phyloP scores from a whole-genome alignment of 257 asterid species.

The Solanum appendiculatum region DNA sequence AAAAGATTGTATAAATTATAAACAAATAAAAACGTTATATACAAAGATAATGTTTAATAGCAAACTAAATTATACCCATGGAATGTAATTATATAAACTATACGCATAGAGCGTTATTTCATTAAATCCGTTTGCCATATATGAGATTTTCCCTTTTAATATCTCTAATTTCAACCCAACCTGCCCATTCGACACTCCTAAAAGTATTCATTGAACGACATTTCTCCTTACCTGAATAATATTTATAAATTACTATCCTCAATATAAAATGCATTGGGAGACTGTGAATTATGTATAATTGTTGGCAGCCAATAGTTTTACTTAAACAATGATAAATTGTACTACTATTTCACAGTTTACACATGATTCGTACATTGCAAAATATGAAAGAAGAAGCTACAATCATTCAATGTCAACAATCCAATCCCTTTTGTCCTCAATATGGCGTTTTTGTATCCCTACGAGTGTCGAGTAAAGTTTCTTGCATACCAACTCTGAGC shows the following conservation, averaged over 20 bases:
- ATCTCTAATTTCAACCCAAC: too few relatives aligned
- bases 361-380: background rate
- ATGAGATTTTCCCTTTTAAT: too few relatives aligned
- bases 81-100: too few relatives aligned
- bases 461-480: slow-evolving; percentile 21
- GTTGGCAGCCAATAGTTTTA: background rate
- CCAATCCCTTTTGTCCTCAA: background rate
- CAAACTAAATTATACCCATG: too few relatives aligned
- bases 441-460: background rate
- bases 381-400: background rate
- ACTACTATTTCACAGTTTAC: background rate
- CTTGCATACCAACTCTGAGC: slow-evolving; percentile 14
- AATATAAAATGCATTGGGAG: background rate
- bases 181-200: too few relatives aligned
- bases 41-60: too few relatives aligned
- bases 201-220: background rate
- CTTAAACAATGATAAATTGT: background rate
- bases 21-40: rapidly evolving
- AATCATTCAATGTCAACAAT: background rate
- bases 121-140: too few relatives aligned
- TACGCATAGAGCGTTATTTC: too few relatives aligned
- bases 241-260: background rate
- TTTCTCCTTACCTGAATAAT: background rate
- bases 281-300: background rate
- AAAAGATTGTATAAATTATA: too few relatives aligned